A percentile compares a stretch with the other conserved stretches of the same genome.
Evolutionary conservation across 192 early-diverging fungal genomes (phyloP).

Genomic region (Entomortierella lignicola): DNA sequence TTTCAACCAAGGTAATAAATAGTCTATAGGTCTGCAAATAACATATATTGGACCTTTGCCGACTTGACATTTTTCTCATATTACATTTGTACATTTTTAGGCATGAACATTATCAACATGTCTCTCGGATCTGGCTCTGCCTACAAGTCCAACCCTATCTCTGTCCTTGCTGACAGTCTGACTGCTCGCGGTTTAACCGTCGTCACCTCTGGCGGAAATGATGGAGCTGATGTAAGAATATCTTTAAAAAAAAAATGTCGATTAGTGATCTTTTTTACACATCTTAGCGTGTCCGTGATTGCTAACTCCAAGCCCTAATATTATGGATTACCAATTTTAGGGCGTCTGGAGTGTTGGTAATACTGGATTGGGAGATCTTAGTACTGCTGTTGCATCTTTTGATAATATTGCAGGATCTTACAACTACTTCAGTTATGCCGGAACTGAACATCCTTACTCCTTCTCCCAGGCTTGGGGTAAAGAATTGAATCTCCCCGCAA

Average conservation of each 20-base stretch:
- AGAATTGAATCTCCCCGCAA: constrained; percentile 52
- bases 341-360: constrained; percentile 42
- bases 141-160: constrained; percentile 64
- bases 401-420: constrained; percentile 20
- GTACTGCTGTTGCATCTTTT: constrained; percentile 13
- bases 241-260: neutral
- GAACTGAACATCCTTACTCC: constrained; percentile 24
- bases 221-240: constrained; percentile 62
- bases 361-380: constrained; percentile 14
- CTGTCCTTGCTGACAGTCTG: constrained; percentile 59
- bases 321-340: neutral
- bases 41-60: no score
- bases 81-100: neutral
- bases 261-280: neutral
- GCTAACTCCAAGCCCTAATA: neutral
- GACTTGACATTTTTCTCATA: neutral
- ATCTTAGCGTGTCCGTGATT: neutral
- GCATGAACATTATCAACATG: constrained; percentile 69
- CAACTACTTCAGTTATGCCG: constrained; percentile 29
- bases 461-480: constrained; percentile 20
- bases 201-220: constrained; percentile 80
- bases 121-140: constrained; percentile 67
- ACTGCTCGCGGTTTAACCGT: constrained; percentile 66
- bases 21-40: no score
- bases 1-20: constrained; percentile 20